Evolutionary conservation across 768 basidiomycete species (phyloP).

Genomic region (Leucogyrophana mollusca): DNA sequence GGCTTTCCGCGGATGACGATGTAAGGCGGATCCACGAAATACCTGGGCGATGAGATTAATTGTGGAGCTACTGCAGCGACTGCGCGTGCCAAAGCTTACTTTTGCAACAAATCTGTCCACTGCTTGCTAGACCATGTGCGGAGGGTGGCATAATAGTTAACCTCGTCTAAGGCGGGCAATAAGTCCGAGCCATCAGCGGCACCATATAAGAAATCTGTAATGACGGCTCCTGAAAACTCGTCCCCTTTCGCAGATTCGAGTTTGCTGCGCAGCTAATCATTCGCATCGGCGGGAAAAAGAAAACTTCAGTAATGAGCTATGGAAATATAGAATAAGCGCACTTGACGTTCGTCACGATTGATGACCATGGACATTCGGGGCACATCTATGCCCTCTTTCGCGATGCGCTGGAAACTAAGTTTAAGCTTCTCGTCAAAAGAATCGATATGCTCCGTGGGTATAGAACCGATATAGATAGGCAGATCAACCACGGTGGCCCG

Average conservation of each 20-base stretch:
- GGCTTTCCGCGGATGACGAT: conserved; percentile 86
- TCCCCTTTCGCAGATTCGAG: conserved; percentile 84
- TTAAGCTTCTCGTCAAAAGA: conserved; percentile 67
- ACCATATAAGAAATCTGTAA: conserved; percentile 87
- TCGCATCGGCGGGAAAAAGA: conserved; percentile 1
- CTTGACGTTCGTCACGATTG: conserved; percentile 85
- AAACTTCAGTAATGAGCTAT: conserved; percentile 3
- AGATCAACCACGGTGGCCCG: conserved; percentile 73
- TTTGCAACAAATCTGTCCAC: conserved; percentile 76
- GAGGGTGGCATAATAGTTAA: conserved; percentile 66
- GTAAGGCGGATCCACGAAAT: conserved; percentile 70
- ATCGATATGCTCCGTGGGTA: conserved; percentile 80
- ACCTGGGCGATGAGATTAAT: conserved; percentile 46
- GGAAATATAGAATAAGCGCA: conserved; percentile 22
- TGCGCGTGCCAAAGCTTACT: conserved; percentile 43
- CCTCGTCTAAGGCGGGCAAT: conserved; percentile 69
- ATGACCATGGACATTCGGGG: conserved; percentile 85
- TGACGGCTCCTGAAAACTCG: conserved; percentile 70
- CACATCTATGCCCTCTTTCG: conserved; percentile 82
- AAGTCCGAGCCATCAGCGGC: conserved; percentile 80
- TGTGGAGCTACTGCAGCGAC: conserved; percentile 5
- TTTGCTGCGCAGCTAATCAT: conserved; percentile 71
- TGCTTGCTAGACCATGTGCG: conserved; percentile 69
- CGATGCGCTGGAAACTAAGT: conserved; percentile 67
- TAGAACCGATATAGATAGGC: conserved; percentile 76